Evolutionary conservation across 768 basidiomycete genomes (phyloP).

Genomic region (Leucocoprinus birnbaumii): DNA sequence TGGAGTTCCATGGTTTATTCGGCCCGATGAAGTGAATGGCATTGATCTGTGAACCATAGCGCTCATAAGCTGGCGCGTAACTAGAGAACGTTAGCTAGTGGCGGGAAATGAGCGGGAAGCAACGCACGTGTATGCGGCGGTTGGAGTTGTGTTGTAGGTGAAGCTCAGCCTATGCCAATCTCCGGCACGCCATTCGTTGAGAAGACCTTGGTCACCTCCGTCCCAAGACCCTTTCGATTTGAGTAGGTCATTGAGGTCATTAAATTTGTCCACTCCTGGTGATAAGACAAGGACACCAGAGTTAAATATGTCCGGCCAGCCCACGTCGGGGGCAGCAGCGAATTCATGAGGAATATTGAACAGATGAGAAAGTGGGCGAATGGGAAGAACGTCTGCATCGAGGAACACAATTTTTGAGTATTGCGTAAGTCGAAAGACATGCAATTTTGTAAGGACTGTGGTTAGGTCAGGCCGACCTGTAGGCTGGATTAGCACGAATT

Average conservation of each 20-base stretch:
- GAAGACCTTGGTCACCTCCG: conserved; percentile 96
- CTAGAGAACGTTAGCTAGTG: conserved; percentile 37
- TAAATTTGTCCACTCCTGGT: conserved; percentile 82
- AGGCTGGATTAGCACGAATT: neutral
- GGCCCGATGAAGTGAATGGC: conserved; percentile 93
- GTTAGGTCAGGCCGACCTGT: conserved; percentile 91
- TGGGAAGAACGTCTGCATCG: conserved; percentile 88
- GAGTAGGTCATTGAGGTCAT: conserved; percentile 65
- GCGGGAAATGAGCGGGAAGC: conserved; percentile 19
- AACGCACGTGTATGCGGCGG: conserved; percentile 92
- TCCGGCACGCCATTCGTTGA: conserved; percentile 90
- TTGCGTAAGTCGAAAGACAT: conserved; percentile 88
- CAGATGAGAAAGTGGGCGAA: conserved; percentile 89
- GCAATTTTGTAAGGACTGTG: conserved; percentile 93
- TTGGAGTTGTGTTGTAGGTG: conserved; percentile 97
- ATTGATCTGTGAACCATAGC: conserved; percentile 84
- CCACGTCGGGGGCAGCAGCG: conserved; percentile 93
- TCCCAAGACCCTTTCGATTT: conserved; percentile 88
- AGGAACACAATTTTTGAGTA: conserved; percentile 87
- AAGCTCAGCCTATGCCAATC: conserved; percentile 96
- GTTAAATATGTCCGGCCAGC: conserved; percentile 99
- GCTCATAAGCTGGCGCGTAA: conserved; percentile 95
- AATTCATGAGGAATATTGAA: conserved; percentile 82
- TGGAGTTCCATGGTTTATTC: conserved; percentile 91
- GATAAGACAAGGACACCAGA: conserved; percentile 90